phyloP scores from a whole-genome alignment of 208 protist species.

The Acanthamoeba healyi region DNA sequence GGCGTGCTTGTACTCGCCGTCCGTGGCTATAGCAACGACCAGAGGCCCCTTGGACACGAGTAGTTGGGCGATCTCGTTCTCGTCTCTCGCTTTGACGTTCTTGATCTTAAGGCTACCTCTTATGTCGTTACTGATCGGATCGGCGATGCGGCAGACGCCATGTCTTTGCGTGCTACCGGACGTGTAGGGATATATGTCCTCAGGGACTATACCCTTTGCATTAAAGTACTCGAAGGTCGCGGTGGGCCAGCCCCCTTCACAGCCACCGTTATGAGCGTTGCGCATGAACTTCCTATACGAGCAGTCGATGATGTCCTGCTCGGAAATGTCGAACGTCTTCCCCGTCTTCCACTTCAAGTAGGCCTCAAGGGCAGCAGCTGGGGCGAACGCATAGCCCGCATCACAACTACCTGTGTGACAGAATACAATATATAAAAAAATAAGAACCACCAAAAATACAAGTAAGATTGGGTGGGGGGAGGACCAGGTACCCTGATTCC shows the following conservation, averaged over 20 bases:
- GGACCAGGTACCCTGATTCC: no score
- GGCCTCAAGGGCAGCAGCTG: no score
- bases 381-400: no score
- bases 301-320: slow-evolving; percentile 74
- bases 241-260: slow-evolving; percentile 78
- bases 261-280: slow-evolving; percentile 81
- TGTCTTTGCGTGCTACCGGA: slow-evolving; percentile 76
- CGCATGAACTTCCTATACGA: slow-evolving; percentile 85
- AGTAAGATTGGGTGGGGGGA: no score
- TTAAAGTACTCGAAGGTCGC: slow-evolving; percentile 76
- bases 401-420: no score
- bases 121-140: slow-evolving; percentile 1
- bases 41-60: slow-evolving; percentile 72
- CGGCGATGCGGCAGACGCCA: background rate
- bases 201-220: slow-evolving; percentile 80
- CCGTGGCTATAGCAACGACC: slow-evolving; percentile 45
- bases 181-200: slow-evolving; percentile 82
- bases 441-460: no score
- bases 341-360: no score
- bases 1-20: background rate
- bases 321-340: no score
- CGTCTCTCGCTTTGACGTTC: background rate
- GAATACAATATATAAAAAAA: no score
- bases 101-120: background rate
- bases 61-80: slow-evolving; percentile 50